Evolutionary conservation across 2,329 filamentous ascomycete species (phyloP).

Genomic region (Colletotrichum lindemuthianum): DNA sequence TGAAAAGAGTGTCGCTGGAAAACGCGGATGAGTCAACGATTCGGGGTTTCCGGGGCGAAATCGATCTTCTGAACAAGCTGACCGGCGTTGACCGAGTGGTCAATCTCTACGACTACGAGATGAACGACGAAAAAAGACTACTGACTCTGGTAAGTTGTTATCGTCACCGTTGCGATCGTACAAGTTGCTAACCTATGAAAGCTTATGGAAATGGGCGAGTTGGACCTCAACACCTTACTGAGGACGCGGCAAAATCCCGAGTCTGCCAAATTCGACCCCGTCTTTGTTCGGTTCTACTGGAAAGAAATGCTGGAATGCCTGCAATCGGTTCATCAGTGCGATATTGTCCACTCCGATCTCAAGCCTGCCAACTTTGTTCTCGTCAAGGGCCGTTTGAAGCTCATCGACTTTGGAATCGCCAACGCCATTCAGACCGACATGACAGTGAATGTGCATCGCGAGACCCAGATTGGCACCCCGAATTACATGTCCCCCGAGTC

Average conservation of each 20-base stretch:
- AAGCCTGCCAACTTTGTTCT: conserved; percentile 98
- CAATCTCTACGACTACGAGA: conserved; percentile 88
- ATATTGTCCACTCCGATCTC: conserved; percentile 96
- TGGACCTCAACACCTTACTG: conserved; percentile 89
- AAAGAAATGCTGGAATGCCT: conserved; percentile 99
- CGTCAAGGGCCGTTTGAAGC: conserved; percentile 87
- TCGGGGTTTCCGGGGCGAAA: conserved; percentile 92
- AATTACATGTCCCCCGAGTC: conserved; percentile 99
- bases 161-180: too few relatives aligned
- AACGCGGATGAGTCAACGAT: conserved; percentile 87
- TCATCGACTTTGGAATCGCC: conserved; percentile 98
- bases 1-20: conserved; percentile 92
- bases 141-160: conserved; percentile 77
- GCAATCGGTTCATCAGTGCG: conserved; percentile 84
- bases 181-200: conserved; percentile 44
- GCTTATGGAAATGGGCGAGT: conserved; percentile 98
- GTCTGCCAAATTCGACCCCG: conserved; percentile 81
- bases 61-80: conserved; percentile 86
- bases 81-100: conserved; percentile 90
- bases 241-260: conserved; percentile 77
- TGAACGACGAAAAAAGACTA: conserved; percentile 88
- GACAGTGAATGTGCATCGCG: conserved; percentile 96
- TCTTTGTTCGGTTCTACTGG: conserved; percentile 98
- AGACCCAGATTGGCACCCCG: conserved; percentile 93
- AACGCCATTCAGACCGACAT: conserved; percentile 96